Evolutionary conservation across 1,139 yeast genomes (phyloP).

Genomic region (Saccharomyces hybrid): DNA sequence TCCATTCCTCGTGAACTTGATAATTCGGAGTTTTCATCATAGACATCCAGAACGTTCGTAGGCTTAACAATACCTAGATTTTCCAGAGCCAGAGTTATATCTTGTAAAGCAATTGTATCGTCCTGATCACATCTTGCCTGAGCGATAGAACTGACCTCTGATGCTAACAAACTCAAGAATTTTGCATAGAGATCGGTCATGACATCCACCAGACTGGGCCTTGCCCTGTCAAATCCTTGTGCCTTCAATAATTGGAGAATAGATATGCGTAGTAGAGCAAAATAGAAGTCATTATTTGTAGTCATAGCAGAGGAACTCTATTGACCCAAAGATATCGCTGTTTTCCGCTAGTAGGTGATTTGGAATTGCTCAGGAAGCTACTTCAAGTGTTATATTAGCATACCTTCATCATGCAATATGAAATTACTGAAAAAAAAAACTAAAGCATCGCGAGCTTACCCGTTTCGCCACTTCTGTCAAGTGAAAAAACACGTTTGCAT

Average conservation of each 20-base stretch:
- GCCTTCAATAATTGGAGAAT: constrained; percentile 61
- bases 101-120: constrained; percentile 42
- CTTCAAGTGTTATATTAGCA: not conserved
- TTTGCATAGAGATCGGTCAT: constrained; percentile 56
- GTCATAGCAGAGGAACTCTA: constrained; percentile 11
- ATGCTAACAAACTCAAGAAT: constrained; percentile 42
- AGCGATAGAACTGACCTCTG: constrained; percentile 33
- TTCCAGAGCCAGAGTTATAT: constrained; percentile 53
- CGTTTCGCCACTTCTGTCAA: not conserved
- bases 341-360: not conserved
- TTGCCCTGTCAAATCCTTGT: constrained; percentile 64
- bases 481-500: not conserved
- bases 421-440: not conserved
- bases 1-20: constrained; percentile 37
- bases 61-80: constrained; percentile 49
- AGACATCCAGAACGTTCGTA: constrained; percentile 34
- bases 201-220: constrained; percentile 53
- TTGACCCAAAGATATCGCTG: not conserved
- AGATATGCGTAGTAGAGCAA: constrained; percentile 53
- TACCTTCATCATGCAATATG: not conserved
- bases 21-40: constrained; percentile 34
- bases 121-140: constrained; percentile 36
- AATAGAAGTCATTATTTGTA: constrained; percentile 41
- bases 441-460: not conserved
- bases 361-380: not conserved